A percentile compares a stretch with the other conserved stretches of the same genome.
Evolutionary conservation across 306 rosid species (phyloP).

Genomic region (Fragaria iinumae): DNA sequence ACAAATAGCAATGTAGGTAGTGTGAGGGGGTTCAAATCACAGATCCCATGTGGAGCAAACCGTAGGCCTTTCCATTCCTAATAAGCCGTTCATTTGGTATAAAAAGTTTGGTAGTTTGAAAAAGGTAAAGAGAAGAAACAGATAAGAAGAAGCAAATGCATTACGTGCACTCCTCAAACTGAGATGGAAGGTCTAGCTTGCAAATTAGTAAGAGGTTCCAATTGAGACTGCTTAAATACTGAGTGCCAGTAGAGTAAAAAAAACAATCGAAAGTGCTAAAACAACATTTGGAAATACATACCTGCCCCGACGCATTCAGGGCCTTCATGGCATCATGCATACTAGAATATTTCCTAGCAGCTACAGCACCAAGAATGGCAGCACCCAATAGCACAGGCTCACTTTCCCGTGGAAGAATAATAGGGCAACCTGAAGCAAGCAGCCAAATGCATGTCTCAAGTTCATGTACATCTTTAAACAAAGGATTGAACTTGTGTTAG

Average conservation of each 20-base stretch:
- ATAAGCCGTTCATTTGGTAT: background rate
- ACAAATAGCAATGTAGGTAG: background rate
- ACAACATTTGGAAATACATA: conserved; percentile 26
- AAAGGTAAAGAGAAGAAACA: background rate
- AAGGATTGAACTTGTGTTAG: background rate
- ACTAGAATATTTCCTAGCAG: conserved; percentile 62
- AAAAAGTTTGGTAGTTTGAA: background rate
- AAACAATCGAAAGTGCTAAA: background rate
- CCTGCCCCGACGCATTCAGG: conserved; percentile 89
- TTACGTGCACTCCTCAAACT: background rate
- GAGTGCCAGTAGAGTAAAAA: background rate
- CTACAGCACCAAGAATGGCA: conserved; percentile 92
- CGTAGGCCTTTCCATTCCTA: background rate
- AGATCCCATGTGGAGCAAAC: background rate
- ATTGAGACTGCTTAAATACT: background rate
- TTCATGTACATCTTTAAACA: background rate
- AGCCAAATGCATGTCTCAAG: background rate
- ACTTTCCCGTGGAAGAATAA: conserved; percentile 90
- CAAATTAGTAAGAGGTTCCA: background rate
- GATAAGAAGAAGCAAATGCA: background rate
- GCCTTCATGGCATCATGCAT: conserved; percentile 86
- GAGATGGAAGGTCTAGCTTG: background rate
- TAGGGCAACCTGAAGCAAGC: conserved; percentile 66
- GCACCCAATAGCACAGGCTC: conserved; percentile 97
- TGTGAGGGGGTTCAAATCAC: background rate